phyloP scores from a whole-genome alignment of 371 early-diverging fungal genomes.

The Mucor racemosus region DNA sequence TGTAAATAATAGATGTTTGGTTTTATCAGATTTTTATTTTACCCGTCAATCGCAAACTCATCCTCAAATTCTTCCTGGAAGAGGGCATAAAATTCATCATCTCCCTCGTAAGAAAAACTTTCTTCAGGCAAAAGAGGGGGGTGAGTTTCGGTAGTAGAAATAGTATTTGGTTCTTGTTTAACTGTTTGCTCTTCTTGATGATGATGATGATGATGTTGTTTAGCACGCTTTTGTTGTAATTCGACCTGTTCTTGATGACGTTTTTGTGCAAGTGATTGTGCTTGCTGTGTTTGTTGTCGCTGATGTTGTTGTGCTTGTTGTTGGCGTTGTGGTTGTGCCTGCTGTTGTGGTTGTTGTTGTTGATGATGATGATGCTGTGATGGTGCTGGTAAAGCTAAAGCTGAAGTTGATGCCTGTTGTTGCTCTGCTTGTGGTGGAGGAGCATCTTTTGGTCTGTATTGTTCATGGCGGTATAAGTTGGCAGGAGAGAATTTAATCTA shows the following conservation, averaged over 20 bases:
- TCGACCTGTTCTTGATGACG: not conserved
- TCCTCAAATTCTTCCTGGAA: constrained; percentile 2
- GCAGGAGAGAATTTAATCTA: constrained; percentile 32
- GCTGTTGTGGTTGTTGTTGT: not conserved
- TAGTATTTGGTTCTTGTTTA: not conserved
- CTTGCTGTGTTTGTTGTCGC: not conserved
- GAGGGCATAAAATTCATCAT: not conserved
- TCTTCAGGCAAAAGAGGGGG: constrained; percentile 21
- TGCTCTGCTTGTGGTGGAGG: not conserved
- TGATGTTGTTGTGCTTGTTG: not conserved
- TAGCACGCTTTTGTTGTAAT: constrained; percentile 1
- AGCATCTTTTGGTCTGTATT: constrained; percentile 13
- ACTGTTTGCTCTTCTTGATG: not conserved
- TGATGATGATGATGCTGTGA: not conserved
- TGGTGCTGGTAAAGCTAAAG: not conserved
- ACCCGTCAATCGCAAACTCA: not conserved
- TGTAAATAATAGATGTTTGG: too few species aligned
- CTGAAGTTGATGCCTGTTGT: not conserved
- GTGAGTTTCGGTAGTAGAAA: not conserved
- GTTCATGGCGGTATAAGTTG: constrained; percentile 35
- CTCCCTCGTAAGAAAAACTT: constrained; percentile 24
- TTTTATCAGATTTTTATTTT: not conserved
- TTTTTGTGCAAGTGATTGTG: not conserved
- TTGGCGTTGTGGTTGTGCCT: not conserved
- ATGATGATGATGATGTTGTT: not conserved